These are phyloP conservation scores for Serendipita sp. DNA, from an alignment of 768 basidiomycete genomes.

Conservation along the genomic window DNA sequence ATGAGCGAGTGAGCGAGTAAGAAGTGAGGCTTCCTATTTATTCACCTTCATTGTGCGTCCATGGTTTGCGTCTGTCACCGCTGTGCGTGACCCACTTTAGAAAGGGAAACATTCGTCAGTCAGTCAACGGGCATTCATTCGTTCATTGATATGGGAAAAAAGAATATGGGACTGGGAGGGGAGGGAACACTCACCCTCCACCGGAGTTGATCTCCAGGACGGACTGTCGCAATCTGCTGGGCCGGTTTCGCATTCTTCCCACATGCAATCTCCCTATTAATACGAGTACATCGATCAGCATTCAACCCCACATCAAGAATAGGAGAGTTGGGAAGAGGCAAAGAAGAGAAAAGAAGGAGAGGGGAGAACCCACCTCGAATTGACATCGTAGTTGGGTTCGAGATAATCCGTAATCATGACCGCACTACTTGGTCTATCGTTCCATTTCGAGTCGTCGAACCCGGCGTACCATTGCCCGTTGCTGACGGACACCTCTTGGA, in stretches of 20 bases:
- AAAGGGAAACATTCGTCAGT: too few relatives aligned
- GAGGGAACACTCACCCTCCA: not conserved
- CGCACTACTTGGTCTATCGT: not conserved
- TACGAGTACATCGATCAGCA: too few relatives aligned
- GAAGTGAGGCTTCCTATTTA: too few relatives aligned
- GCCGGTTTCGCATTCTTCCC: not conserved
- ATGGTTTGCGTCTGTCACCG: not conserved
- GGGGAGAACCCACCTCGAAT: not conserved
- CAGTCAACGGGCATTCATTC: too few relatives aligned
- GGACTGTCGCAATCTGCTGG: not conserved
- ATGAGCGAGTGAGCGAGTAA: not conserved
- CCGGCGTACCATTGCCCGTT: not conserved
- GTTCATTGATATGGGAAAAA: too few relatives aligned
- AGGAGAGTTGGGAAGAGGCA: too few relatives aligned
- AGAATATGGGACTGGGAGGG: too few relatives aligned
- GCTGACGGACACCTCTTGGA: not conserved
- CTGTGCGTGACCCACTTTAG: not conserved
- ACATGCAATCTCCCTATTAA: not conserved
- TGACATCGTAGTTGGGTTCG: not conserved
- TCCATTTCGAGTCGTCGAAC: slow-evolving; percentile 2
- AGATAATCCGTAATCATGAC: not conserved
- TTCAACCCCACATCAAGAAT: too few relatives aligned
- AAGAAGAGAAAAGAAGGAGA: too few relatives aligned
- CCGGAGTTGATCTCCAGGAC: not conserved
- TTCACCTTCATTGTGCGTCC: not conserved